A percentile compares a stretch with the other conserved stretches of the same genome.
Conservation (phyloP, 2,329 filamentous ascomycete genomes). For the Hypoxylon sp. region DNA sequence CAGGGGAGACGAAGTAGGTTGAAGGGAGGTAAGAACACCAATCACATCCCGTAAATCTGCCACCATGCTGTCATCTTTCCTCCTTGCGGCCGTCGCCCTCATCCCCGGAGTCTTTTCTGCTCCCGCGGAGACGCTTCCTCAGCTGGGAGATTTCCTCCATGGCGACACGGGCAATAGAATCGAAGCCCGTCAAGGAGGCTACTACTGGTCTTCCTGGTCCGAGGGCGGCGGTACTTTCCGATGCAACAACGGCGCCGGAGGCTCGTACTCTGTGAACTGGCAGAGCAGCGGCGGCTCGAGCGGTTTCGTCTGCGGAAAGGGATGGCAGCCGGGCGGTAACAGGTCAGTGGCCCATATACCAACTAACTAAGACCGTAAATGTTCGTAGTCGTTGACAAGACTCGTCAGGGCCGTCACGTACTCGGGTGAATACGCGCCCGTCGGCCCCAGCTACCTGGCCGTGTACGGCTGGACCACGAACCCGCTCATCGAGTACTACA, state of each 20-base stretch:
- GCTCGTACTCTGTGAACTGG: slow-evolving; percentile 35
- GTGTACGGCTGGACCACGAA: slow-evolving; percentile 64
- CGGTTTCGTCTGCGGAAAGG: slow-evolving; percentile 38
- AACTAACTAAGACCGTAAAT: background rate
- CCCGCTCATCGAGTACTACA: slow-evolving; percentile 65
- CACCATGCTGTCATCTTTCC: slow-evolving; percentile 43
- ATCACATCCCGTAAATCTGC: slow-evolving; percentile 4
- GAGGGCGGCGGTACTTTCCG: slow-evolving; percentile 35
- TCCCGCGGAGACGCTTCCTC: slow-evolving; percentile 35
- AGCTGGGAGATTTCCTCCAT: slow-evolving; percentile 37
- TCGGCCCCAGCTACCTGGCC: slow-evolving; percentile 60
- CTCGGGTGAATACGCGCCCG: slow-evolving; percentile 53
- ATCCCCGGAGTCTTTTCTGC: slow-evolving; percentile 42
- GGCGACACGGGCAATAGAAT: slow-evolving; percentile 35
- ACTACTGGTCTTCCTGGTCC: slow-evolving; percentile 47
- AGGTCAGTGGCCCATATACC: slow-evolving; percentile 14
- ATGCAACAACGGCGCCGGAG: slow-evolving; percentile 33
- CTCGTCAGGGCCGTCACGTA: slow-evolving; percentile 51
- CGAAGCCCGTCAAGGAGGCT: slow-evolving; percentile 42
- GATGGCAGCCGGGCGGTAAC: slow-evolving; percentile 37
- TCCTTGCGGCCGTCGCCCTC: slow-evolving; percentile 43
- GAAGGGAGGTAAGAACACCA: too few relatives aligned
- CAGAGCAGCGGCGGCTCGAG: slow-evolving; percentile 36
- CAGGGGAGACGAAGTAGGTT: slow-evolving; percentile 4
- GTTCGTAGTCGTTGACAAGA: slow-evolving; percentile 3